A percentile compares a stretch with the other conserved stretches of the same genome.
phyloP scores from a whole-genome alignment of 371 early-diverging fungal species.

The Neoconidiobolus thromboides region DNA sequence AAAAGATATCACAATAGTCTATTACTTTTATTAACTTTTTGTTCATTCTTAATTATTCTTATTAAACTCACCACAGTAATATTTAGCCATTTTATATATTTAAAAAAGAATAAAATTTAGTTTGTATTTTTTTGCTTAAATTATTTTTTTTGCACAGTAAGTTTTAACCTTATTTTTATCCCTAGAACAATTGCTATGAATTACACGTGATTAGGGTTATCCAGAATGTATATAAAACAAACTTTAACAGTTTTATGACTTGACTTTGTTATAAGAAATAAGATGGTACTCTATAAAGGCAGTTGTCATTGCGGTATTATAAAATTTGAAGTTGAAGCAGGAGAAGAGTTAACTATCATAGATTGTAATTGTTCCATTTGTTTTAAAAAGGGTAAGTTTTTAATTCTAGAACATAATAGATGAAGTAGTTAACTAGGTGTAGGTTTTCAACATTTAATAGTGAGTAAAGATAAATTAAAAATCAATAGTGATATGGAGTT shows the following conservation, averaged over 20 bases:
- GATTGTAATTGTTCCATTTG: slow-evolving; percentile 23
- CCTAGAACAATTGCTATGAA: no score
- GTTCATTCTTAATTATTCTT: neutral
- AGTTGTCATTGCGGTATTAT: slow-evolving; percentile 18
- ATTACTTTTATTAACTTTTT: neutral
- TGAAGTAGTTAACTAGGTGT: no score
- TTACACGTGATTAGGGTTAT: no score
- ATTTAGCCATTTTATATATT: slow-evolving; percentile 51
- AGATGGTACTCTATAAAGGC: slow-evolving; percentile 10
- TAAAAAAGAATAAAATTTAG: no score
- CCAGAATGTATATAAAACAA: no score
- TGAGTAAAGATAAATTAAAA: slow-evolving; percentile 9
- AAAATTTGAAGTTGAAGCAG: slow-evolving; percentile 13
- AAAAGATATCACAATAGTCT: slow-evolving; percentile 94
- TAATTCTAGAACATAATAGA: no score
- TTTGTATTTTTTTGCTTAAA: no score
- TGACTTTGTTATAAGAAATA: neutral
- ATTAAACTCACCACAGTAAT: slow-evolving; percentile 57
- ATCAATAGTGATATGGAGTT: slow-evolving; percentile 6
- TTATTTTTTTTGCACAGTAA: no score
- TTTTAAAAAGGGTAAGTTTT: slow-evolving; percentile 9
- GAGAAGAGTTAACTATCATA: slow-evolving; percentile 8
- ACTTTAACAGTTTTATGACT: no score
- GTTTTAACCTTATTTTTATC: no score
- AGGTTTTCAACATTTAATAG: slow-evolving; percentile 15